phyloP scores from a whole-genome alignment of 352 stramenopile species.

The Globisporangium polare region DNA sequence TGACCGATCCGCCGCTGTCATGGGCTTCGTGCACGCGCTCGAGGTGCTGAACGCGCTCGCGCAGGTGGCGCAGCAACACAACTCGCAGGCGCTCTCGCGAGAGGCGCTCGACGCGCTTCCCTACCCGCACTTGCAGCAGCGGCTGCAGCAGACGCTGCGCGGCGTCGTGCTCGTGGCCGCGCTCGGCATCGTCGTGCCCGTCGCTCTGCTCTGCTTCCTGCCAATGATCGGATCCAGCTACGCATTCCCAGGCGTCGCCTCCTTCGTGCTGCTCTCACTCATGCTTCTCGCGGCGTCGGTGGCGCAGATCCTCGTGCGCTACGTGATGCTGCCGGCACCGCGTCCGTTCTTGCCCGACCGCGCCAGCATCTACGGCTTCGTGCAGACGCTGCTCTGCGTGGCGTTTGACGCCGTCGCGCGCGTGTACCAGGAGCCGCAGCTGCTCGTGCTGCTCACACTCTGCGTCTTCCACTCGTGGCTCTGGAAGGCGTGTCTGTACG shows the following conservation, averaged over 20 bases:
- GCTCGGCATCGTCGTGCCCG: slow-evolving; percentile 13
- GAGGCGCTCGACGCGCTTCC: slow-evolving; percentile 11
- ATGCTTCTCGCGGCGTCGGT: slow-evolving; percentile 22
- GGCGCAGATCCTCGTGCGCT: slow-evolving; percentile 35
- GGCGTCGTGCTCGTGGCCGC: slow-evolving; percentile 35
- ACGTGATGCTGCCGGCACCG: slow-evolving; percentile 37
- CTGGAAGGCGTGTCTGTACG: slow-evolving; percentile 31
- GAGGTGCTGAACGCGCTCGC: slow-evolving; percentile 44
- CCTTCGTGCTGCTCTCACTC: slow-evolving; percentile 21
- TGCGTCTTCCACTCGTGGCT: slow-evolving; percentile 45
- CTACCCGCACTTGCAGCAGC: slow-evolving; percentile 48
- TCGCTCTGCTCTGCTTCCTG: slow-evolving; percentile 27
- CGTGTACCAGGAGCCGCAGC: slow-evolving; percentile 39
- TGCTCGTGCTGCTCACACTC: slow-evolving; percentile 35
- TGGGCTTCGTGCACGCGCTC: slow-evolving; percentile 47
- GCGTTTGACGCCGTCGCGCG: slow-evolving; percentile 27
- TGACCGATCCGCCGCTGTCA: slow-evolving; percentile 7
- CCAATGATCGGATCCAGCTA: slow-evolving; percentile 29
- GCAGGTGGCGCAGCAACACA: slow-evolving; percentile 21
- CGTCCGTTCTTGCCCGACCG: slow-evolving; percentile 20
- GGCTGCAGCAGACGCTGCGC: slow-evolving; percentile 46
- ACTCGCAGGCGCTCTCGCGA: slow-evolving; percentile 1
- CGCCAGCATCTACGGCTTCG: slow-evolving; percentile 19
- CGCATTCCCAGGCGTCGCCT: slow-evolving; percentile 23
- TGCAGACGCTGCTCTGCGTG: slow-evolving; percentile 36